Evolutionary conservation across 1,284 basidiomycete species (phyloP).

Genomic region (Hymenochaete sp.): DNA sequence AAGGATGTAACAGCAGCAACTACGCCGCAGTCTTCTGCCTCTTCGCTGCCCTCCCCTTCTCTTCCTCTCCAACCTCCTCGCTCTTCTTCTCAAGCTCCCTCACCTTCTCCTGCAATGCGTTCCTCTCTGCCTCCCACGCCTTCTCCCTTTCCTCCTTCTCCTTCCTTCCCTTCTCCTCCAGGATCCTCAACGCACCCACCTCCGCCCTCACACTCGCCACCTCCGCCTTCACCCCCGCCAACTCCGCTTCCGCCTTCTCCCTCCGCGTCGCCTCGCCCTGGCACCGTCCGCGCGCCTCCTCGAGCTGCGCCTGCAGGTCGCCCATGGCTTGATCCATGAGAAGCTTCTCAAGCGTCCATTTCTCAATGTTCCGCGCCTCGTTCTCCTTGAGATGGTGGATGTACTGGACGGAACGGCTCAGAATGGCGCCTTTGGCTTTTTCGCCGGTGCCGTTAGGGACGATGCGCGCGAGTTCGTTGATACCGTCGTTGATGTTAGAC

Average conservation of each 20-base stretch:
- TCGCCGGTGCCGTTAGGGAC: slow-evolving; percentile 83
- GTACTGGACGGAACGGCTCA: slow-evolving; percentile 78
- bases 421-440: slow-evolving; percentile 83
- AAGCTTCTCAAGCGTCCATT: slow-evolving; percentile 90
- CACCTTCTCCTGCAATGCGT: too few species aligned
- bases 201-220: slow-evolving; percentile 20
- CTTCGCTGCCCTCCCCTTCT: too few species aligned
- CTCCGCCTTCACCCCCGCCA: slow-evolving; percentile 39
- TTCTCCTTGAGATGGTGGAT: slow-evolving; percentile 87
- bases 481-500: slow-evolving; percentile 93
- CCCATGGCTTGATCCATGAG: slow-evolving; percentile 90
- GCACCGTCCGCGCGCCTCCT: slow-evolving; percentile 65
- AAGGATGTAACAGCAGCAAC: too few species aligned
- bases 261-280: slow-evolving; percentile 58
- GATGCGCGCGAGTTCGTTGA: slow-evolving; percentile 84
- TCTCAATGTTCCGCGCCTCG: slow-evolving; percentile 84
- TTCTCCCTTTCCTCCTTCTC: too few species aligned
- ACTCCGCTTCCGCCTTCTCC: slow-evolving; percentile 50
- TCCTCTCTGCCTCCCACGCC: too few species aligned
- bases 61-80: too few species aligned
- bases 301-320: slow-evolving; percentile 69
- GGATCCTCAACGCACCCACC: too few species aligned
- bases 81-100: too few species aligned
- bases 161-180: too few species aligned
- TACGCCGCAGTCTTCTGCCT: too few species aligned